Base-by-base conservation (phyloP, 2,329 filamentous ascomycete genomes). In the Aureobasidium musti region DNA sequence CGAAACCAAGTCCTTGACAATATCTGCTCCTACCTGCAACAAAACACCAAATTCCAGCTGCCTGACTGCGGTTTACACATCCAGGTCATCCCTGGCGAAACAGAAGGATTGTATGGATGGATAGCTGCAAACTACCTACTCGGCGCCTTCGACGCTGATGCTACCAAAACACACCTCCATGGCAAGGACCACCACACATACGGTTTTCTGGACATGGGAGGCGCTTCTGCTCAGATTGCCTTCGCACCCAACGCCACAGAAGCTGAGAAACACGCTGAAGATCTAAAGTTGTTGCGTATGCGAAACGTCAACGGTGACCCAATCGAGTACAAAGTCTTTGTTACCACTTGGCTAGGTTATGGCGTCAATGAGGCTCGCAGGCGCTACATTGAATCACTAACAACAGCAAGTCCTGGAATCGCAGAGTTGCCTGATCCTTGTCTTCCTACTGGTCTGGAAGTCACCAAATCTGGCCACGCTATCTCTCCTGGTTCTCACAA, bases 201-300 rank as follows among this genome's bases (percentile, higher is more conserved):
- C 77, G 95, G 95, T 0, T 99, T 99, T 74, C 81, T 99, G 68
- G 95, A 99, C 76, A 99, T 99, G 96, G 95, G 95, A 59, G 95
- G 95, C 61, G 95, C 95, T 30, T 98, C 94, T 0, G 94, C 95
- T 19, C 95, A 99, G 79, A 98, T 99, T 74, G 95, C 96, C 0
- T 99, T 99, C 77, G 94, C 93, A 1, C 95, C 95, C 1, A 99
- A 99, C 77, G 80, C 85, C 4, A 98, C 95, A 1, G 95, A 99
- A 77, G 89, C 92, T 1, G 86, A 88, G 73, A 95, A 92, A 74
- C 96, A 99, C 76, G 89, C 91, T 0, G 86, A 97, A 69, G 92
- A 98, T 75, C 80, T 99, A 65, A 97, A 92, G 70, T 78, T 98
- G 17, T 79, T 99, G 67, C 89, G 95, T 57, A 81, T 99, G 79